These are phyloP conservation scores for Apiospora kogelbergensis DNA, from an alignment of 2,329 filamentous ascomycete genomes.

Conservation along the genomic window DNA sequence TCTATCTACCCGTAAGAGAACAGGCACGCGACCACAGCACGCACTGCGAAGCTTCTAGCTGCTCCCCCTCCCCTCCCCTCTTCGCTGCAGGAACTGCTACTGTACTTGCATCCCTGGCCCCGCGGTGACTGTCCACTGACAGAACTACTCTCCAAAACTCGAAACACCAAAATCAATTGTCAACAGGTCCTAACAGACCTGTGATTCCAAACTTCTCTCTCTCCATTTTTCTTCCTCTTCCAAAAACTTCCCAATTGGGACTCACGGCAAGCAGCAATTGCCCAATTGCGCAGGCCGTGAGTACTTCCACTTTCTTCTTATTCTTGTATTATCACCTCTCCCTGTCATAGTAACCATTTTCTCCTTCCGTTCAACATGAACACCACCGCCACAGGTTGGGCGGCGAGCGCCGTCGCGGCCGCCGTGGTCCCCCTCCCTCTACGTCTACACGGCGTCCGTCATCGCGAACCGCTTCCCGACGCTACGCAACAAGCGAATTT, in stretches of 20 bases:
- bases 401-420: constrained; percentile 27
- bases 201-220: not conserved
- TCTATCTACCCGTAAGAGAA: not conserved
- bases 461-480: constrained; percentile 58
- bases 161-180: not conserved
- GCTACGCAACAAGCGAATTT: constrained; percentile 80
- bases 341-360: too few relatives aligned
- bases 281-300: constrained; percentile 3
- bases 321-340: not conserved
- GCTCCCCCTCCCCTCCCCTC: not conserved
- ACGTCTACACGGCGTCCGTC: constrained; percentile 51
- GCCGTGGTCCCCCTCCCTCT: constrained; percentile 45
- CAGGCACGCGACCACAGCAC: constrained; percentile 1
- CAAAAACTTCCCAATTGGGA: not conserved
- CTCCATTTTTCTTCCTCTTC: not conserved
- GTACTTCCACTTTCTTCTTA: not conserved
- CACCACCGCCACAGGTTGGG: not conserved
- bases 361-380: not conserved
- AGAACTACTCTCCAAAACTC: not conserved
- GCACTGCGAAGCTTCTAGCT: not conserved
- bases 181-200: not conserved
- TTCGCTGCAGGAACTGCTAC: not conserved
- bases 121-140: not conserved
- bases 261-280: constrained; percentile 7
- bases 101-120: not conserved